Conservation (phyloP, 116 monocot genomes). For the Phalaenopsis hybrid region DNA sequence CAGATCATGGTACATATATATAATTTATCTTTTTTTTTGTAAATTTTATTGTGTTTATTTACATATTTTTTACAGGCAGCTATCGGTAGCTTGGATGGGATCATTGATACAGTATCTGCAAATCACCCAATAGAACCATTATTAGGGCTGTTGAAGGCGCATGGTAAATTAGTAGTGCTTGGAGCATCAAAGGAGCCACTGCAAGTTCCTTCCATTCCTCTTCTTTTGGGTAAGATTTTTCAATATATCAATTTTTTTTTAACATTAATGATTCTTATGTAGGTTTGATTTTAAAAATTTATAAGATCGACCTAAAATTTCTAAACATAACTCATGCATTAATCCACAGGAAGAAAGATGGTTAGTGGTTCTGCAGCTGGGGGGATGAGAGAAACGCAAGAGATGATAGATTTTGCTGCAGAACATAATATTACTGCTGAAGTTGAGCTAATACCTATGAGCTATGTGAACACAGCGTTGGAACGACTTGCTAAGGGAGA, state of each 20-base stretch:
- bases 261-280: too few relatives aligned
- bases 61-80: neutral
- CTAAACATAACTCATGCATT: too few relatives aligned
- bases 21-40: neutral
- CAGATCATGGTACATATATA: constrained; percentile 4
- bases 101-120: constrained; percentile 16
- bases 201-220: neutral
- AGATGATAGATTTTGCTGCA: constrained; percentile 48
- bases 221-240: too few relatives aligned
- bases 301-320: too few relatives aligned
- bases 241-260: too few relatives aligned
- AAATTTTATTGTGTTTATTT: too few relatives aligned
- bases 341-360: too few relatives aligned
- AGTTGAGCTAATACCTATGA: constrained; percentile 29
- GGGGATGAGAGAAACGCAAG: constrained; percentile 42
- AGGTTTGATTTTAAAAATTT: too few relatives aligned
- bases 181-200: constrained; percentile 1
- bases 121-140: constrained; percentile 9
- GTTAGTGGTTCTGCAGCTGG: constrained; percentile 10
- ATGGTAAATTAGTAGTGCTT: constrained; percentile 13
- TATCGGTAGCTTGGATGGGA: constrained; percentile 15
- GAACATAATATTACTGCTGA: constrained; percentile 42
- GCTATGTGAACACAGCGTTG: constrained; percentile 44
- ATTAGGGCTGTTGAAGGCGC: constrained; percentile 9
- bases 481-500: constrained; percentile 35